A percentile compares a stretch with the other conserved stretches of the same genome.
Conservation (phyloP, 106 monocot genomes). For the Xerophyta viscosa region DNA sequence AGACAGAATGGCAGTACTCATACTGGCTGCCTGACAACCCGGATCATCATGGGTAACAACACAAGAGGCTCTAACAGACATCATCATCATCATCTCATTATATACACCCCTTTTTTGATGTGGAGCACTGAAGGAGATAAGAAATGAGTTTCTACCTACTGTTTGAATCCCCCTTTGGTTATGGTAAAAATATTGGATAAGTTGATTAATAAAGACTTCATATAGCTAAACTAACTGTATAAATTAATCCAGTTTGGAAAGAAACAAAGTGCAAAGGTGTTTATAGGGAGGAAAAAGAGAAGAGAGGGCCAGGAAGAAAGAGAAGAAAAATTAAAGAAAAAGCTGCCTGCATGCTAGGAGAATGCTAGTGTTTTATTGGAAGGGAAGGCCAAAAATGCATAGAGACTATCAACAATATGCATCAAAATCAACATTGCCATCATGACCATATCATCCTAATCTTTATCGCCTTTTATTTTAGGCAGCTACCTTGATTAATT, state of each 20-base stretch:
- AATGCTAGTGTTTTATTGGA: constrained; percentile 4
- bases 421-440: constrained; percentile 30
- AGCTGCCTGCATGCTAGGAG: neutral
- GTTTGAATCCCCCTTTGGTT: too few species aligned
- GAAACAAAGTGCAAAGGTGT: neutral
- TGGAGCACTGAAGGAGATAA: neutral
- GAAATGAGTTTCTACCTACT: too few species aligned
- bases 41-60: constrained; percentile 81
- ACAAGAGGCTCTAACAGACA: constrained; percentile 22
- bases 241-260: constrained; percentile 10
- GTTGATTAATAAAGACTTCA: too few species aligned
- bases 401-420: constrained; percentile 13
- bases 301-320: too few species aligned
- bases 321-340: constrained; percentile 2
- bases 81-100: neutral
- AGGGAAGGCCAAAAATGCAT: constrained; percentile 14
- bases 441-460: constrained; percentile 38
- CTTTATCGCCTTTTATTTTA: constrained; percentile 25
- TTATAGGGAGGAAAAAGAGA: too few species aligned
- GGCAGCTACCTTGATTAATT: too few species aligned
- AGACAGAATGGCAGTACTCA: constrained; percentile 85
- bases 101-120: neutral
- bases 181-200: too few species aligned
- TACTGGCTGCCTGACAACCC: constrained; percentile 87
- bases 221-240: constrained; percentile 1